Evolutionary conservation across 176 grass and related monocot species (phyloP).

Genomic region (Zoysia pacifica): DNA sequence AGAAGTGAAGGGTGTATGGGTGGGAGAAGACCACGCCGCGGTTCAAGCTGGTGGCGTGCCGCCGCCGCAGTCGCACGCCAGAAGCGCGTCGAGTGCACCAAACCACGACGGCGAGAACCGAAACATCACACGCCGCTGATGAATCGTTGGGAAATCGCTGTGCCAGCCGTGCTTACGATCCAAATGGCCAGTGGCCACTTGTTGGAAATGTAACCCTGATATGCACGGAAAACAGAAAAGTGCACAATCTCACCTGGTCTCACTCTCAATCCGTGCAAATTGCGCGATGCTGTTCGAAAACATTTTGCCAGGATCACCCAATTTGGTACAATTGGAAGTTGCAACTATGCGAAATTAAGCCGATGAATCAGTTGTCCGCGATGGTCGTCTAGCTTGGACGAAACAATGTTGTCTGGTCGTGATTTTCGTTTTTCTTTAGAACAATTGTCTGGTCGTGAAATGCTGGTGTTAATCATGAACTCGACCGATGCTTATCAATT

Average conservation of each 20-base stretch:
- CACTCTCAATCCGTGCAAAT: not conserved
- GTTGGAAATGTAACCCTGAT: not conserved
- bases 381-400: no score
- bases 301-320: not conserved
- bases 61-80: constrained; percentile 18
- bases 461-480: not conserved
- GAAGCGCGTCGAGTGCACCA: not conserved
- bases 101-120: not conserved
- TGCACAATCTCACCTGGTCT: not conserved
- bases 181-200: not conserved
- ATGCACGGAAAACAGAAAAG: not conserved
- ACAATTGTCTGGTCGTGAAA: not conserved
- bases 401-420: not conserved
- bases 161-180: not conserved
- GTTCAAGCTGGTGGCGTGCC: not conserved
- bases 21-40: constrained; percentile 64
- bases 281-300: not conserved
- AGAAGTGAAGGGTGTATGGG: constrained; percentile 59
- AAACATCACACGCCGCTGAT: not conserved
- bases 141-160: not conserved
- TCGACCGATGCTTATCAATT: not conserved
- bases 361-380: no score
- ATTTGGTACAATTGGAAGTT: not conserved
- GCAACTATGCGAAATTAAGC: not conserved
- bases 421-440: not conserved